Base-by-base conservation (phyloP, 768 basidiomycete genomes). In the Leccinum rimulosum region DNA sequence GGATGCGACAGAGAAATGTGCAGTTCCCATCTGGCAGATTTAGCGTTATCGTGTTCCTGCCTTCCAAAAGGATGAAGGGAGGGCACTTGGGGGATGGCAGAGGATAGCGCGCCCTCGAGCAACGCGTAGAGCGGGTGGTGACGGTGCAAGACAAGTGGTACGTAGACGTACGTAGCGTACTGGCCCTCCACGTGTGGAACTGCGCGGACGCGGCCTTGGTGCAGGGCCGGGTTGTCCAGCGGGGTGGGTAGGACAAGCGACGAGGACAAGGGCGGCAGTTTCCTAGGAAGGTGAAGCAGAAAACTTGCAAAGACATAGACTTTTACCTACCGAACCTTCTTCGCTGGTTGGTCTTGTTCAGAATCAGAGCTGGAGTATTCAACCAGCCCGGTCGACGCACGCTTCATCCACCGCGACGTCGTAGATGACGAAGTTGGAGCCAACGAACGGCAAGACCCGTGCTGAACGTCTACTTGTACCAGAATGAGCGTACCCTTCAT, bases 1-100 rank as follows among this genome's bases (percentile, higher is more conserved):
- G 94, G 93, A 4, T 91, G 83, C 0, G 93, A 89, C 12, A 98
- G 77, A 2, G 94, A 96, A 45, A 98, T 77, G 66, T 97, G 95
- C 35, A 97, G 77, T 62, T 88, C 85, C 59, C 61, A 60, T 52
- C 55, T 33, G 19, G 55, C 22, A 31, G 52, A 11, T 31, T 50
- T 62, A 40, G 59, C 30, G 12, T 31, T 27, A 8, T 17, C 35
- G 8, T 15, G 50, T 50, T 61, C 62, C 48, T 64, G 60, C 15
- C 52, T 40, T 62, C 78, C 77, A 50, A 84, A 74, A 35, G 79
- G 66, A 57, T 83, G 80, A 19, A 88, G 68, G 10, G 73, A 71
- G 1, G 85, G 81, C 49, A 82, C 80, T 15, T 68, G 58, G 11
- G 64, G 63, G 66, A 76, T 80, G n/a, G 84, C 80, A 27, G 76